phyloP scores from a whole-genome alignment of 345 rosid genomes.

The Aegle marmelos region DNA sequence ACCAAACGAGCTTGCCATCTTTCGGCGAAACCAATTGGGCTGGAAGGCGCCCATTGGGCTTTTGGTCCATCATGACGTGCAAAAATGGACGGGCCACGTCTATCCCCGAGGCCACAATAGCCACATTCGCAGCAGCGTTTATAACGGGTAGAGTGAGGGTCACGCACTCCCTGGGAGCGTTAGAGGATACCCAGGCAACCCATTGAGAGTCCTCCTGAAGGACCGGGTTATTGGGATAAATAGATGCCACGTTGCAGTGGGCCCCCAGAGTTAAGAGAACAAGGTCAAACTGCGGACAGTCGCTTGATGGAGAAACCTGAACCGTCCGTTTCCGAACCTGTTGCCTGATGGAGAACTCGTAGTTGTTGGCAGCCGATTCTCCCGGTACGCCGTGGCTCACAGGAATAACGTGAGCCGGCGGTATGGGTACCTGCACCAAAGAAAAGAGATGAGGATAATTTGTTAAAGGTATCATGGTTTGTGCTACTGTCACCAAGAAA shows the following conservation, averaged over 20 bases:
- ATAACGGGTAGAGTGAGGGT: constrained; percentile 36
- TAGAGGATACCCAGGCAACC: constrained; percentile 24
- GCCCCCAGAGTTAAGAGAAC: constrained; percentile 19
- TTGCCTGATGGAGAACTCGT: constrained; percentile 37
- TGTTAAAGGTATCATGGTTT: too few relatives aligned
- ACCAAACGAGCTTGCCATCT: constrained; percentile 38
- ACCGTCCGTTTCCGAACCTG: constrained; percentile 28
- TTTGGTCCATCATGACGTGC: constrained; percentile 3
- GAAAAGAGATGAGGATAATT: neutral
- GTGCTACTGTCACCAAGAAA: too few relatives aligned
- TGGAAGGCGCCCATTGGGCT: constrained; percentile 1
- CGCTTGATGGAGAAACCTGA: constrained; percentile 24
- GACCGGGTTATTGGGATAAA: constrained; percentile 22
- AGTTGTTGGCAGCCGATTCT: constrained; percentile 27
- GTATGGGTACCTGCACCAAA: constrained; percentile 31
- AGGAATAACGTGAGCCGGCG: constrained; percentile 22
- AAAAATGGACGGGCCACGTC: constrained; percentile 19
- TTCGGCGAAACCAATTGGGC: constrained; percentile 26
- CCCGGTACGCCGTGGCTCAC: constrained; percentile 27
- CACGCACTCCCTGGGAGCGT: constrained; percentile 19
- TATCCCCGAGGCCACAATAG: constrained; percentile 27
- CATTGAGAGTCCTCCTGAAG: constrained; percentile 28
- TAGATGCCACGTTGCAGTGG: constrained; percentile 26
- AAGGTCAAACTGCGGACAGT: constrained; percentile 41
- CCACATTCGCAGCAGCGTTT: constrained; percentile 37